These are phyloP conservation scores for Myxozyma lipomycoides DNA, from an alignment of 805 yeast species.

Conservation along the genomic window DNA sequence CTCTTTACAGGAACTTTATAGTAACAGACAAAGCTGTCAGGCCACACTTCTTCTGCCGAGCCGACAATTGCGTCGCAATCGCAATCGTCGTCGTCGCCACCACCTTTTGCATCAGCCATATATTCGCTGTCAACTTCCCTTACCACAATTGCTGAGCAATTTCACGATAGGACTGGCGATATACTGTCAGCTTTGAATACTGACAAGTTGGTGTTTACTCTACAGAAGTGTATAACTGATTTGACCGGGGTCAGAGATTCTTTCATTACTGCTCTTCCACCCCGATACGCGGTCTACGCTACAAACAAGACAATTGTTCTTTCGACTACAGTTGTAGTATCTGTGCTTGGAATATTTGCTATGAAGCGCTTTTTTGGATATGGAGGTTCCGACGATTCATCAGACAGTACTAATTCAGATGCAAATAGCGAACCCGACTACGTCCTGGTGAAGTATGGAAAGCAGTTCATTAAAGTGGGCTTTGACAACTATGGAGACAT, in stretches of 20 bases:
- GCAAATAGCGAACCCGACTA: constrained; percentile 11
- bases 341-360: neutral
- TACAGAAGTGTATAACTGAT: constrained; percentile 1
- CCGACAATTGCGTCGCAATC: constrained; percentile 2
- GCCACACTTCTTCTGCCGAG: neutral
- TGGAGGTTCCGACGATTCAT: constrained; percentile 5
- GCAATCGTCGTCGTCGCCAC: neutral
- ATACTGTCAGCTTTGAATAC: neutral
- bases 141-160: neutral
- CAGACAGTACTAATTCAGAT: neutral
- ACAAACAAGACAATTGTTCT: neutral
- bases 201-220: neutral
- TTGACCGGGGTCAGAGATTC: neutral
- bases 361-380: constrained; percentile 21
- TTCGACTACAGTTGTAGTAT: neutral
- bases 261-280: neutral
- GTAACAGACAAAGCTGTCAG: neutral
- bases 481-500: constrained; percentile 28
- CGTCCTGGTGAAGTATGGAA: constrained; percentile 25
- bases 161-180: neutral
- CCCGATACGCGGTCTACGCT: neutral
- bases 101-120: neutral
- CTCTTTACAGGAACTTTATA: too few species aligned
- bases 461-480: constrained; percentile 21
- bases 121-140: neutral